Percentiles rank a stretch among this genome's conserved stretches.
phyloP scores from a whole-genome alignment of 1,284 basidiomycete genomes.

The Ustilago trichophora region DNA sequence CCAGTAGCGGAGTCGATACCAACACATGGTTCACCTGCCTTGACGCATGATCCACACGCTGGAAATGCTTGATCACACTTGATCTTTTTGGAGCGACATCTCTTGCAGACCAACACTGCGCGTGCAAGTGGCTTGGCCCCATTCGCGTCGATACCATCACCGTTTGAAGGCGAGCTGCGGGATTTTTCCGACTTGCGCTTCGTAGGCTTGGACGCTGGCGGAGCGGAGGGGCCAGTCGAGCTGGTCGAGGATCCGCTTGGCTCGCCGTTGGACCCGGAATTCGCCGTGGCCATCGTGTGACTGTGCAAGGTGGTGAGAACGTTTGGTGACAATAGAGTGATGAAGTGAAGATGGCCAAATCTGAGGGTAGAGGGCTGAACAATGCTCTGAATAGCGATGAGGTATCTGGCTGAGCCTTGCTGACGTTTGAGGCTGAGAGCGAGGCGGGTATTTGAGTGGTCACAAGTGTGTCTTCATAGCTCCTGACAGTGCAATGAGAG shows the following conservation, averaged over 20 bases:
- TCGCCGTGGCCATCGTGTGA: conserved; percentile 1
- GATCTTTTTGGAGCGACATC: conserved; percentile 50
- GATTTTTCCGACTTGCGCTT: conserved; percentile 30
- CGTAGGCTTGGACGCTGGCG: conserved; percentile 8
- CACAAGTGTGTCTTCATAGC: not conserved
- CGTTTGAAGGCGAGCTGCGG: conserved; percentile 6
- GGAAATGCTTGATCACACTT: conserved; percentile 50
- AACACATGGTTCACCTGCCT: conserved; percentile 42
- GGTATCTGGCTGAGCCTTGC: too few species aligned
- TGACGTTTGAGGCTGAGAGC: too few species aligned
- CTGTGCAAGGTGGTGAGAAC: not conserved
- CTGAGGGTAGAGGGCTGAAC: too few species aligned
- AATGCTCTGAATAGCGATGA: too few species aligned
- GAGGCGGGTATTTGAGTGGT: conserved; percentile 15
- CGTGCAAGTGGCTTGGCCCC: conserved; percentile 39
- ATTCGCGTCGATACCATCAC: conserved; percentile 5
- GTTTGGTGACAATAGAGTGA: not conserved
- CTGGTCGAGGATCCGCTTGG: conserved; percentile 14
- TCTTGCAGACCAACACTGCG: conserved; percentile 44
- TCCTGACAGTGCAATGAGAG: not conserved
- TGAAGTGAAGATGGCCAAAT: too few species aligned
- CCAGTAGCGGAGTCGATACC: conserved; percentile 49
- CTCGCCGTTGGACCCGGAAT: conserved; percentile 16
- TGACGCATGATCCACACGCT: conserved; percentile 49
- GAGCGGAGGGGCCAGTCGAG: not conserved